phyloP scores from a whole-genome alignment of 2,329 filamentous ascomycete genomes.

The Graphiopsis chlorocephala region DNA sequence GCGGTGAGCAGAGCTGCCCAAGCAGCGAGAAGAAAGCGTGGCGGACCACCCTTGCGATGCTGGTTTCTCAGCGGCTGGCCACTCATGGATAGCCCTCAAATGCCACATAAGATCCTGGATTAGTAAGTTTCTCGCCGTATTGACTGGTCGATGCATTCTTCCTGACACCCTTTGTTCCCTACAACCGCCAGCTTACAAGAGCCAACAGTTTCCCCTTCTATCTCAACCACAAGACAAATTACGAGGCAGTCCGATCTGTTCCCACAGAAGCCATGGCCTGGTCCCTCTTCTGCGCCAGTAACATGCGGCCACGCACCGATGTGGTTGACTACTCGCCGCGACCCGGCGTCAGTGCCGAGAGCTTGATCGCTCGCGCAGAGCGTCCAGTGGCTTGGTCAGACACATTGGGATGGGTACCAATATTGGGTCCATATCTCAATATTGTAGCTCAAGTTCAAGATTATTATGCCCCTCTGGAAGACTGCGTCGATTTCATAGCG shows the following conservation, averaged over 20 bases:
- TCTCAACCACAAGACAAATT: neutral
- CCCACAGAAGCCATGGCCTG: neutral
- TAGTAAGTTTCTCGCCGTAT: slow-evolving; percentile 28
- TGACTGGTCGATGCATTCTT: neutral
- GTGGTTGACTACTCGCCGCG: neutral
- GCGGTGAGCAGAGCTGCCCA: slow-evolving; percentile 10
- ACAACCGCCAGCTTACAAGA: neutral
- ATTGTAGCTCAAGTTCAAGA: slow-evolving; percentile 32
- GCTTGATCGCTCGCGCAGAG: slow-evolving; percentile 30
- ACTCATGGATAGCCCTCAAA: neutral
- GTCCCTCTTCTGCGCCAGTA: neutral
- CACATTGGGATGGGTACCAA: neutral
- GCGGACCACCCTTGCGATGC: slow-evolving; percentile 23
- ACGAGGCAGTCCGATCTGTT: neutral
- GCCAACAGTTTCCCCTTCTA: neutral
- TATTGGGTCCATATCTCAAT: neutral
- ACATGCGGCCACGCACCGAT: neutral
- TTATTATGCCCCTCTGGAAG: slow-evolving; percentile 41
- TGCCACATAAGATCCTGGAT: slow-evolving; percentile 32
- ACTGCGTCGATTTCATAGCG: slow-evolving; percentile 44
- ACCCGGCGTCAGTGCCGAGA: slow-evolving; percentile 8
- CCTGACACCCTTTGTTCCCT: neutral
- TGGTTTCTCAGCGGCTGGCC: neutral
- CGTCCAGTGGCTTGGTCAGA: slow-evolving; percentile 35
- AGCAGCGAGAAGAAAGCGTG: slow-evolving; percentile 37